Evolutionary conservation across 192 early-diverging fungal species (phyloP).

Genomic region (Jimgerdemannia flammicorona): DNA sequence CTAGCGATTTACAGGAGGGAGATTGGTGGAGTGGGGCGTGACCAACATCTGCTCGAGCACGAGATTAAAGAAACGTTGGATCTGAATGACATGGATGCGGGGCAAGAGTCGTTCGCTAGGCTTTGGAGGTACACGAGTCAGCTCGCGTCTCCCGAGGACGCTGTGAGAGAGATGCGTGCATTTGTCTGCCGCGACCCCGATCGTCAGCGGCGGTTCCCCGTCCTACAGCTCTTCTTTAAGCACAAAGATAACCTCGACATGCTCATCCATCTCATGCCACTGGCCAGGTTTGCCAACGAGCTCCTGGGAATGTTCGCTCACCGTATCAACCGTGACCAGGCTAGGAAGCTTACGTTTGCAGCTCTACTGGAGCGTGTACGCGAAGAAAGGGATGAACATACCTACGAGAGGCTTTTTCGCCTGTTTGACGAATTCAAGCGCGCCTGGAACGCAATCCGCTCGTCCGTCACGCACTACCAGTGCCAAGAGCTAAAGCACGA

Average conservation of each 20-base stretch:
- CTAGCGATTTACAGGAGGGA: neutral
- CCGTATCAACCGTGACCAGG: constrained; percentile 2
- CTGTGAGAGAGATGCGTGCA: constrained; percentile 1
- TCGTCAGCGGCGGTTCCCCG: constrained; percentile 1
- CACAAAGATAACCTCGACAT: constrained; percentile 3
- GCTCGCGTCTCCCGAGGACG: neutral
- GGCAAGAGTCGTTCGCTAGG: neutral
- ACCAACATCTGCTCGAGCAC: neutral
- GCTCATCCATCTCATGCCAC: constrained; percentile 6
- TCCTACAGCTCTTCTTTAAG: constrained; percentile 12
- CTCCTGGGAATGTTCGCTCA: neutral
- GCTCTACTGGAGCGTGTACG: constrained; percentile 5
- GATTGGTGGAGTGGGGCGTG: neutral
- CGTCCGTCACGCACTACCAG: constrained; percentile 6
- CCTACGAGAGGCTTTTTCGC: neutral
- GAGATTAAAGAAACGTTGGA: constrained; percentile 9
- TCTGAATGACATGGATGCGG: constrained; percentile 5
- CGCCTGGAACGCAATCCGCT: constrained; percentile 8
- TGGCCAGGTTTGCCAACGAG: constrained; percentile 12
- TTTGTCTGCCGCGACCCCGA: constrained; percentile 5
- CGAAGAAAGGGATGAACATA: neutral
- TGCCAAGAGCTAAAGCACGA: constrained; percentile 6
- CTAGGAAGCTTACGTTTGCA: constrained; percentile 6
- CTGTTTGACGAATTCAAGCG: constrained; percentile 8
- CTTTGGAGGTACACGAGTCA: constrained; percentile 10